phyloP scores from a whole-genome alignment of 345 rosid species.

The Salix koriyanagi region DNA sequence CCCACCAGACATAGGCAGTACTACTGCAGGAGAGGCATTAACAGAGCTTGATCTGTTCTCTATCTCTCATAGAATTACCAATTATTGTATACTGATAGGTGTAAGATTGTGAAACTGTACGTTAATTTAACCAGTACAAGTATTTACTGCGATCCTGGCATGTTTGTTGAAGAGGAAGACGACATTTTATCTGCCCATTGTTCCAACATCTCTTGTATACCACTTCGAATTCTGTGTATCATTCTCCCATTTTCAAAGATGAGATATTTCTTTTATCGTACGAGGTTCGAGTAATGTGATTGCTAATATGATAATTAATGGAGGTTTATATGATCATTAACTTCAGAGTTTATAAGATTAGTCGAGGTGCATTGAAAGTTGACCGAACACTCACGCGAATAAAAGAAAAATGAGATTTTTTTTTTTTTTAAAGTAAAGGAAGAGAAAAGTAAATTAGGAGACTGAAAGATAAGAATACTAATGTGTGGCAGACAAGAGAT shows the following conservation, averaged over 20 bases:
- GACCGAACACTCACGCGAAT: no score
- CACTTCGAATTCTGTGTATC: conserved; percentile 62
- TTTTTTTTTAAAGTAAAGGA: no score
- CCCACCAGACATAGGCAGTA: not conserved
- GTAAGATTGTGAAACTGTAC: conserved; percentile 40
- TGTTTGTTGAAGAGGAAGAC: conserved; percentile 59
- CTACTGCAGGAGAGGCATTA: not conserved
- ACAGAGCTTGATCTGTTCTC: not conserved
- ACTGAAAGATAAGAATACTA: no score
- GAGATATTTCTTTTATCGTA: no score
- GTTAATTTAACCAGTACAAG: conserved; percentile 72
- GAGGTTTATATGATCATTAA: no score
- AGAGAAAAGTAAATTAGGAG: no score
- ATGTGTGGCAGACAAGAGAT: no score
- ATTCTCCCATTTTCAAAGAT: not conserved
- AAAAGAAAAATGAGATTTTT: no score
- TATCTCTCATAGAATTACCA: conserved; percentile 42
- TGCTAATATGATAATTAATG: no score
- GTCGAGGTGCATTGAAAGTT: fast-evolving
- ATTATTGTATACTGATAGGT: conserved; percentile 68
- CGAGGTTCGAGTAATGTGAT: no score
- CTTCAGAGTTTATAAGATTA: fast-evolving
- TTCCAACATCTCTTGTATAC: conserved; percentile 83
- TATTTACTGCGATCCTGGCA: conserved; percentile 62
- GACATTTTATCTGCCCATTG: conserved; percentile 88